Base-by-base conservation (phyloP, 2,329 filamentous ascomycete species). In the Clathrospora elynae region DNA sequence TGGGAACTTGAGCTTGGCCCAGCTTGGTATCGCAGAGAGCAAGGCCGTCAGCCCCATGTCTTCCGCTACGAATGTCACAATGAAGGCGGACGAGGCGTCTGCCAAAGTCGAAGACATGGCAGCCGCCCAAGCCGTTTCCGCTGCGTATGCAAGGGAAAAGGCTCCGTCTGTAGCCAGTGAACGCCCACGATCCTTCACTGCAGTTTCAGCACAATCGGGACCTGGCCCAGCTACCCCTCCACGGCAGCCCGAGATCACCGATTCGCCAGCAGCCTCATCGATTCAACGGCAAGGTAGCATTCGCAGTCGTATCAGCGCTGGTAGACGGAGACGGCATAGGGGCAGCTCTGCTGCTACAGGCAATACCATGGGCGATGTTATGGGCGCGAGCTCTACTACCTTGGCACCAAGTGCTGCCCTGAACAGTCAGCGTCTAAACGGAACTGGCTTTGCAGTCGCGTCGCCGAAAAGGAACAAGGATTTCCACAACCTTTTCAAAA, bases 381-480 rank as follows among this genome's bases (percentile, higher is more conserved):
- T 91, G 55, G 82, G 81, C 37, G 82, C 85, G n/a, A 86, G 83
- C 45, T 85, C 85, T 46, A 76, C 80, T 23, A 85, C 86, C 3
- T 70, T 91, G n/a, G 82, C 82, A 11, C 82, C 86, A 55, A 81
- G 86, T 10, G 75, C 75, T 18, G 75, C 77, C 25, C 64, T 78
- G 11, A 81, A 79, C 55, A 79, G 82, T 4, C 87, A 88, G 30
- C 90, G 91, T 52, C 78, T 95, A 52, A 96, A 93, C 10, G 93
- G 93, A 0, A 96, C 92, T 4, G 93, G 93, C 0, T 99, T 99
- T 67, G 92, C 93, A 35, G 90, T 97, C 53, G 93, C 93, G 34
- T 95, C 88, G 67, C 95, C 95, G 70, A 96, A 93, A 74, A 84
- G 95, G 42, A 99, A 99, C 71, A 84, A 90, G 34, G 93, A 97